Evolutionary conservation across 2,329 filamentous ascomycete species (phyloP), one percentile per base, ranked within the genome.

Genomic region (Arthrobotrys entomopaga): DNA sequence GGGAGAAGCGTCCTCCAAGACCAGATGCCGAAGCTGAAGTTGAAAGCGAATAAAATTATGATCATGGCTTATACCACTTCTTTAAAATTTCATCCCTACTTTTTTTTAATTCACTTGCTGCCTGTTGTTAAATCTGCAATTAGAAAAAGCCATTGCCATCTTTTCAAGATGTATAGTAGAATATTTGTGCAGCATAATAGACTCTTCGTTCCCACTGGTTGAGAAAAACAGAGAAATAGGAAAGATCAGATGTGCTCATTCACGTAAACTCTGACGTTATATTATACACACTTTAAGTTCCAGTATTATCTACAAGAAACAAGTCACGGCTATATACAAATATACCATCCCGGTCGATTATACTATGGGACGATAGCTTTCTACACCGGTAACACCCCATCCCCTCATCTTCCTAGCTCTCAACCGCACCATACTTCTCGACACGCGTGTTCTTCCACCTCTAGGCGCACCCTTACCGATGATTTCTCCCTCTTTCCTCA

Each of bases 1-100:
- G 91, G 81, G 69, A 66, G 26, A 73, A 66, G 49, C 61, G 69
- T 2, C 57, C 65, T n/a, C 20, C 56, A 20, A 54, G 54, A 50
- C 56, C 56, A 6, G 22, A 4, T 19, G 16, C 19, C 15, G 24
- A 49, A 16, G 52, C 34, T n/a, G n/a, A n/a, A n/a, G n/a, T n/a
- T 34, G 29, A 34, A 34, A 34, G 29, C 29, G 66, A 70, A 1
- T 53, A 34, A 34, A 29, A n/a, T 53, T n/a, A n/a, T 10, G 29
- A 34, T 10, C 29, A 10, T 34, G 29, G 29, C 10, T 34, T 19
- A 46, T 19, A 46, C n/a, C n/a, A n/a, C n/a, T 46, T 46, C 16
- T n/a, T 46, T 46, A 13, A 19, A 19, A 46, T 46, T 46, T 46
- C 29, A 46, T 29, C 57, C 42, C 40, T 50, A 60, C 40, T 34